These are phyloP conservation scores for Colletotrichum noveboracense DNA, from an alignment of 2,329 filamentous ascomycete genomes.

Conservation along the genomic window DNA sequence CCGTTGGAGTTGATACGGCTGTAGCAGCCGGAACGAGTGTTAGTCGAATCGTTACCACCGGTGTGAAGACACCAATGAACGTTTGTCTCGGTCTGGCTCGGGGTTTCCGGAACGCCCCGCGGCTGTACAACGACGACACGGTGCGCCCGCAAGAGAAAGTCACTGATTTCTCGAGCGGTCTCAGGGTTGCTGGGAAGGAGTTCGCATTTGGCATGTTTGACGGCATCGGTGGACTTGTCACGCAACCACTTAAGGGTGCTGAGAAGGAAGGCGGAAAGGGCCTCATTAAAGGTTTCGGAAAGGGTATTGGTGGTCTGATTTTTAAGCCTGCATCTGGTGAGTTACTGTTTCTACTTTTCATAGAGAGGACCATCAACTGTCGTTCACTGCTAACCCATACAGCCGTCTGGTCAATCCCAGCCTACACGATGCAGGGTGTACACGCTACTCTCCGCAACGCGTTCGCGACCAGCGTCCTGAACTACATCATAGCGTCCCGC, in stretches of 20 bases:
- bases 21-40: constrained; percentile 71
- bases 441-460: constrained; percentile 77
- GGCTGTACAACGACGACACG: constrained; percentile 83
- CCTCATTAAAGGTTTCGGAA: constrained; percentile 79
- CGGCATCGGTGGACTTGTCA: constrained; percentile 80
- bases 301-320: constrained; percentile 81
- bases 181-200: constrained; percentile 80
- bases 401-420: constrained; percentile 74
- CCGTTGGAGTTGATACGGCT: constrained; percentile 58
- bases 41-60: constrained; percentile 74
- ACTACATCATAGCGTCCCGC: constrained; percentile 80
- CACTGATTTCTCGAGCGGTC: constrained; percentile 75
- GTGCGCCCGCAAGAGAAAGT: constrained; percentile 82
- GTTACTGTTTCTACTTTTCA: constrained; percentile 26
- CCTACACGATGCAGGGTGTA: constrained; percentile 83
- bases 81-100: constrained; percentile 82
- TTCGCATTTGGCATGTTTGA: constrained; percentile 81
- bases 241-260: constrained; percentile 71
- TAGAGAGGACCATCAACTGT: neutral
- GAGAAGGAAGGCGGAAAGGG: constrained; percentile 59
- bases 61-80: constrained; percentile 82
- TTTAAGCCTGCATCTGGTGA: constrained; percentile 82
- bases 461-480: constrained; percentile 74
- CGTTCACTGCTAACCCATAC: neutral
- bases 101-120: constrained; percentile 88